Base-by-base conservation (phyloP, 345 rosid species). In the Eucalyptus paniculata region DNA sequence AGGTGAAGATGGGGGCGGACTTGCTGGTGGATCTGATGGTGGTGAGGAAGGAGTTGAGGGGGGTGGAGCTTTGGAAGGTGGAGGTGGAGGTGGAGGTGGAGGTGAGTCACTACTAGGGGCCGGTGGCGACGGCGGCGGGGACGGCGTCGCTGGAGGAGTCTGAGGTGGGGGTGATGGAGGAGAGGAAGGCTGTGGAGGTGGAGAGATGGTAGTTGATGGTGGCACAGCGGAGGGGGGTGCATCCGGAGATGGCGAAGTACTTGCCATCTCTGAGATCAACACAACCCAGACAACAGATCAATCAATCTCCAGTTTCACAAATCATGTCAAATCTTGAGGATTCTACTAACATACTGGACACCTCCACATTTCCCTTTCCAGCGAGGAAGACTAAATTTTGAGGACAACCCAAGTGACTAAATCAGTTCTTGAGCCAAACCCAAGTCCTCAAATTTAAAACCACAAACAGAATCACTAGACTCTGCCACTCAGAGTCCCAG, bases 171-270 rank as follows among this genome's bases (percentile, higher is more conserved):
- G 89, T 19, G 92, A 54, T 44, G 91, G 94, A 86, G 92, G 67
- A 72, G 92, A 81, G 26, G 90, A 89, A 49, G 91, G n/a, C 44
- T 91, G 85, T 28, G 94, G 90, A 8, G 91, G 88, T 56, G 92
- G 89, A 13, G 94, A 53, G 50, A 88, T 86, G 58, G 58, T 58
- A 40, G 92, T 87, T 88, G 93, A 44, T 37, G 95, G 95, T 60
- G 97, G 90, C 92, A 89, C 92, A 69, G 92, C 92, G 80, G 92
- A n/a, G 83, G 96, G 94, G 50, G 97, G 58, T 60, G 93, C 83
- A 90, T 88, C 86, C 54, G 98, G 96, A 80, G 98, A 37, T 87
- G 95, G 96, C 44, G 93, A 90, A 12, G 93, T 88, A 81, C 96
- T 88, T 58, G 99, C 94, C 99, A 97, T 97, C 92, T 69, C 82